Evolutionary conservation across 2,329 filamentous ascomycete species (phyloP).

Genomic region (Neospermospora avenae): DNA sequence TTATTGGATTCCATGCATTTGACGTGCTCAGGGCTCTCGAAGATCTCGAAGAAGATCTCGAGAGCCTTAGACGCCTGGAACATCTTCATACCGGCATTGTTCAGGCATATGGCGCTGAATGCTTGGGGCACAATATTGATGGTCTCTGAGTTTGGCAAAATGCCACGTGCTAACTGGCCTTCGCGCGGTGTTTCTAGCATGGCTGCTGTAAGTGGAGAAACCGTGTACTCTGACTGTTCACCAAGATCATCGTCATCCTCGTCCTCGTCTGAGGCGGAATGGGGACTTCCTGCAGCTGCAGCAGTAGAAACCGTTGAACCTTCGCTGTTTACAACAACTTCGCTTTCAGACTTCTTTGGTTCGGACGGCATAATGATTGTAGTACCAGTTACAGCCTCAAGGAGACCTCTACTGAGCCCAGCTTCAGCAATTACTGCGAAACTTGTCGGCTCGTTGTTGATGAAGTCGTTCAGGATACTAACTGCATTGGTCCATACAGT

Average conservation of each 20-base stretch:
- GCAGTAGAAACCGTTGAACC: slow-evolving; percentile 32
- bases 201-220: slow-evolving; percentile 52
- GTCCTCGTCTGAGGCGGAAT: slow-evolving; percentile 17
- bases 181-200: slow-evolving; percentile 45
- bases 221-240: slow-evolving; percentile 40
- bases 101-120: slow-evolving; percentile 91
- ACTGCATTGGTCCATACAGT: slow-evolving; percentile 95
- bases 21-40: slow-evolving; percentile 87
- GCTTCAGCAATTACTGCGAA: slow-evolving; percentile 95
- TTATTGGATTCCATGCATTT: slow-evolving; percentile 75
- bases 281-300: slow-evolving; percentile 23
- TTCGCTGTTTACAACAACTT: slow-evolving; percentile 11
- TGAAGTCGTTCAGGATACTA: slow-evolving; percentile 89
- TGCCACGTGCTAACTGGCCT: slow-evolving; percentile 59
- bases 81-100: slow-evolving; percentile 80
- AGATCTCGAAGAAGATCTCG: slow-evolving; percentile 90
- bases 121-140: slow-evolving; percentile 84
- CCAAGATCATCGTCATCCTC: slow-evolving; percentile 37
- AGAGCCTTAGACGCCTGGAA: slow-evolving; percentile 81
- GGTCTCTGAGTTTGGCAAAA: slow-evolving; percentile 83
- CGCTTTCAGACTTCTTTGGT: slow-evolving; percentile 24
- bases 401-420: slow-evolving; percentile 79
- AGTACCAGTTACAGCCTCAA: slow-evolving; percentile 72
- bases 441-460: slow-evolving; percentile 97
- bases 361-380: slow-evolving; percentile 34